Evolutionary conservation across 805 yeast species (phyloP).

Genomic region (Grigorovia yakushimaensis): DNA sequence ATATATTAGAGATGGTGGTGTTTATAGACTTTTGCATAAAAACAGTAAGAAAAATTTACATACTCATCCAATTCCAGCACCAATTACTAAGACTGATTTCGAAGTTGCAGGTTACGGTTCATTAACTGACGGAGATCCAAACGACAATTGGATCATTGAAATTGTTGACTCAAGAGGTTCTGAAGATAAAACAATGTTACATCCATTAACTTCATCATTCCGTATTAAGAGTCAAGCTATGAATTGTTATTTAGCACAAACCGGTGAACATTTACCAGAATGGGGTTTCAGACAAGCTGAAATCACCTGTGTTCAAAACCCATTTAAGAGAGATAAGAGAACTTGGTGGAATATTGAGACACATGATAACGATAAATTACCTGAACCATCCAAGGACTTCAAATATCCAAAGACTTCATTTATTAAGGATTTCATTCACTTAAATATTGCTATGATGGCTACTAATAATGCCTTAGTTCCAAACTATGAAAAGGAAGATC

Average conservation of each 20-base stretch:
- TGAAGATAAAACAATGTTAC: slow-evolving; percentile 45
- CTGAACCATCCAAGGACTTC: slow-evolving; percentile 36
- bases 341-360: slow-evolving; percentile 84
- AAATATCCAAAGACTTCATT: slow-evolving; percentile 60
- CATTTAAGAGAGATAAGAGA: slow-evolving; percentile 66
- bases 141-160: slow-evolving; percentile 88
- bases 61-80: slow-evolving; percentile 76
- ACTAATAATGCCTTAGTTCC: slow-evolving; percentile 79
- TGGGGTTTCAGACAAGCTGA: slow-evolving; percentile 88
- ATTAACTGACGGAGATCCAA: slow-evolving; percentile 56
- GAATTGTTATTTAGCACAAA: slow-evolving; percentile 69
- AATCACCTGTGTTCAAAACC: slow-evolving; percentile 54
- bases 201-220: slow-evolving; percentile 66
- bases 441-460: slow-evolving; percentile 87
- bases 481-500: slow-evolving; percentile 64
- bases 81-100: slow-evolving; percentile 53
- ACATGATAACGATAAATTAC: slow-evolving; percentile 52
- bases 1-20: slow-evolving; percentile 50
- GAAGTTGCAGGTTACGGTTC: slow-evolving; percentile 89
- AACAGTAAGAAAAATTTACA: slow-evolving; percentile 68
- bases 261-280: slow-evolving; percentile 60
- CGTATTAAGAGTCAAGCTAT: slow-evolving; percentile 52
- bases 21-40: slow-evolving; percentile 62
- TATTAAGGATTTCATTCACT: slow-evolving; percentile 62
- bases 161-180: slow-evolving; percentile 50